A percentile compares a stretch with the other conserved stretches of the same genome.
Conservation (phyloP, 768 basidiomycete genomes). For the Lentinula detonsa region DNA sequence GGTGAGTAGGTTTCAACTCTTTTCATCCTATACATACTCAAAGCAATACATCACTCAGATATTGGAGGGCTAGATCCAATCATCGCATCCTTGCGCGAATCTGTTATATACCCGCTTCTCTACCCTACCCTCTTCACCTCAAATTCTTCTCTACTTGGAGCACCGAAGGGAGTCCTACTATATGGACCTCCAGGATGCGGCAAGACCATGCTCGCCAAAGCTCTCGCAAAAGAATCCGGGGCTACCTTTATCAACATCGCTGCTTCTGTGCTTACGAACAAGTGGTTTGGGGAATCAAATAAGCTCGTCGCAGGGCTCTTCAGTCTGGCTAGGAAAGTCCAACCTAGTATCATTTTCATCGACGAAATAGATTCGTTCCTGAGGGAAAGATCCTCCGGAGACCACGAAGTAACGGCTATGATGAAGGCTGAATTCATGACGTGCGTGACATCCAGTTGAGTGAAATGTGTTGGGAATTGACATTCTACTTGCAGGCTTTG, state of each 20-base stretch:
- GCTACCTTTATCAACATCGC: slow-evolving; percentile 94
- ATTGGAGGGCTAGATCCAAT: slow-evolving; percentile 94
- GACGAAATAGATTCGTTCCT: slow-evolving; percentile 98
- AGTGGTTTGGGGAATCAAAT: slow-evolving; percentile 89
- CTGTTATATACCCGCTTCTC: slow-evolving; percentile 90
- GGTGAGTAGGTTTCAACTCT: slow-evolving; percentile 36
- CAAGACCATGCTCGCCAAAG: slow-evolving; percentile 99
- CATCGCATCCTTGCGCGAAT: slow-evolving; percentile 85
- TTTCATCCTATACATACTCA: slow-evolving; percentile 3
- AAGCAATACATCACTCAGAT: slow-evolving; percentile 37
- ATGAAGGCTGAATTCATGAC: slow-evolving; percentile 97
- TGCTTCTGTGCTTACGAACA: slow-evolving; percentile 67
- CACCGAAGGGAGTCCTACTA: slow-evolving; percentile 93
- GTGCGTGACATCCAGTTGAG: slow-evolving; percentile 32
- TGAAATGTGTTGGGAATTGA: not conserved
- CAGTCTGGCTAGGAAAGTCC: slow-evolving; percentile 87
- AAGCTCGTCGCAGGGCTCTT: slow-evolving; percentile 95
- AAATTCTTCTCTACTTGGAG: slow-evolving; percentile 75
- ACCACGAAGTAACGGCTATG: slow-evolving; percentile 98
- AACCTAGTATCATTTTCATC: slow-evolving; percentile 96
- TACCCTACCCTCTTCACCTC: slow-evolving; percentile 85
- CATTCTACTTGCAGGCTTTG: slow-evolving; percentile 54
- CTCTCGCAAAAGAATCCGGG: slow-evolving; percentile 93
- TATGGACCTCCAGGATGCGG: slow-evolving; percentile 98
- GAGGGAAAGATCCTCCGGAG: slow-evolving; percentile 77